phyloP scores from a whole-genome alignment of 345 rosid genomes.

The Moricandia arvensis region DNA sequence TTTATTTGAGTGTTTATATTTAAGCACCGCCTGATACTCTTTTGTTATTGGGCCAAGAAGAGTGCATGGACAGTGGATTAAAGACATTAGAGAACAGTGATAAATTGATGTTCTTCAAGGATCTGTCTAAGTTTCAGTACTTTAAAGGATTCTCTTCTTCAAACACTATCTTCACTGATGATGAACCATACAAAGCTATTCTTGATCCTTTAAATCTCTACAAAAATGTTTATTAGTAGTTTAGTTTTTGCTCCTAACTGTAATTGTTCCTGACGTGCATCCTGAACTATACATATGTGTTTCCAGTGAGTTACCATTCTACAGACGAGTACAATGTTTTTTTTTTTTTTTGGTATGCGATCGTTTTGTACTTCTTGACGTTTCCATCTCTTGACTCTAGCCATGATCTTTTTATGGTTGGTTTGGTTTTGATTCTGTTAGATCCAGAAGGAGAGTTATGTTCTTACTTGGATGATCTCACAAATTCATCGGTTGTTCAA shows the following conservation, averaged over 20 bases:
- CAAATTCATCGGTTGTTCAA: conserved; percentile 36
- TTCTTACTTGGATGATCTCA: conserved; percentile 39
- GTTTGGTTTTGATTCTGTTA: neutral
- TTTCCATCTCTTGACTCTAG: neutral
- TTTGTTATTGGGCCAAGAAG: conserved; percentile 36
- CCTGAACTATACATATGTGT: conserved; percentile 40
- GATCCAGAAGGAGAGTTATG: conserved; percentile 44
- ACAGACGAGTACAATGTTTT: neutral
- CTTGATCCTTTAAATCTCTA: conserved; percentile 46
- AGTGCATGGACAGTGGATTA: conserved; percentile 39
- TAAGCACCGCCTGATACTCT: too few relatives aligned
- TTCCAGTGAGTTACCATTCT: conserved; percentile 20
- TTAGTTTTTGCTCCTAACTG: neutral
- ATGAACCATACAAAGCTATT: conserved; percentile 48
- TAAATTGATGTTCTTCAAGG: conserved; percentile 43
- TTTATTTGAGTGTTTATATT: neutral
- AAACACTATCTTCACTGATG: conserved; percentile 42
- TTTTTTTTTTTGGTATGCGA: conserved; percentile 12
- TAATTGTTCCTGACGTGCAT: neutral
- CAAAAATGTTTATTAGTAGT: neutral
- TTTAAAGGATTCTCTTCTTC: conserved; percentile 25
- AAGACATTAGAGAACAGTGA: conserved; percentile 22
- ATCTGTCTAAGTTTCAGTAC: conserved; percentile 31
- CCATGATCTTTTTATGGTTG: neutral
- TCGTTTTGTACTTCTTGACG: neutral